These are phyloP conservation scores for Cadophora malorum DNA, from an alignment of 2,329 filamentous ascomycete genomes.

Conservation along the genomic window DNA sequence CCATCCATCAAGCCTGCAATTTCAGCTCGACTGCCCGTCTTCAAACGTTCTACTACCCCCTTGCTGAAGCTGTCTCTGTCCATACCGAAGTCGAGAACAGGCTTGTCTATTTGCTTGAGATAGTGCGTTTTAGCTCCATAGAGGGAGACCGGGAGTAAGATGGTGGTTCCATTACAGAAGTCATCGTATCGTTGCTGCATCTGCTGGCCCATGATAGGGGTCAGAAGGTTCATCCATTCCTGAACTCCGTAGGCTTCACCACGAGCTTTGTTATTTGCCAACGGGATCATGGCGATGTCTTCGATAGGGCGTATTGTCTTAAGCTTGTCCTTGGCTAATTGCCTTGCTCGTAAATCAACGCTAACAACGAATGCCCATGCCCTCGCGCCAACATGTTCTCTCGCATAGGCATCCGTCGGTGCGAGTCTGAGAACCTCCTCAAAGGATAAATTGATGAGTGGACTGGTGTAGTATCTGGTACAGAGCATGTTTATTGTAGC, in stretches of 20 bases:
- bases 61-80: constrained; percentile 33
- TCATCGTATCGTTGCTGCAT: constrained; percentile 22
- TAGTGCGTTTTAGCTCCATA: constrained; percentile 33
- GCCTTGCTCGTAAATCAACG: constrained; percentile 29
- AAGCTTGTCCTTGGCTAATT: constrained; percentile 17
- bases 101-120: constrained; percentile 32
- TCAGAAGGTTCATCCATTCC: constrained; percentile 30
- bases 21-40: constrained; percentile 35
- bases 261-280: constrained; percentile 23
- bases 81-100: constrained; percentile 40
- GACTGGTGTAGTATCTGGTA: constrained; percentile 38
- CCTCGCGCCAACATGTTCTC: constrained; percentile 25
- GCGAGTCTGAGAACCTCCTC: constrained; percentile 26
- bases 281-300: constrained; percentile 32
- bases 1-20: constrained; percentile 38
- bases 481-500: constrained; percentile 36
- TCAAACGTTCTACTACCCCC: constrained; percentile 33
- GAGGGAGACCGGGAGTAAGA: constrained; percentile 28
- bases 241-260: constrained; percentile 30
- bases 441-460: constrained; percentile 28
- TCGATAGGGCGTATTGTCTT: constrained; percentile 31
- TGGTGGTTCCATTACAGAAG: constrained; percentile 25
- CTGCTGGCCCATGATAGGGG: constrained; percentile 32
- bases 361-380: constrained; percentile 33
- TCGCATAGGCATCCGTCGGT: constrained; percentile 24